Conservation (phyloP, 306 rosid species). For the Dalbergia oliveri region DNA sequence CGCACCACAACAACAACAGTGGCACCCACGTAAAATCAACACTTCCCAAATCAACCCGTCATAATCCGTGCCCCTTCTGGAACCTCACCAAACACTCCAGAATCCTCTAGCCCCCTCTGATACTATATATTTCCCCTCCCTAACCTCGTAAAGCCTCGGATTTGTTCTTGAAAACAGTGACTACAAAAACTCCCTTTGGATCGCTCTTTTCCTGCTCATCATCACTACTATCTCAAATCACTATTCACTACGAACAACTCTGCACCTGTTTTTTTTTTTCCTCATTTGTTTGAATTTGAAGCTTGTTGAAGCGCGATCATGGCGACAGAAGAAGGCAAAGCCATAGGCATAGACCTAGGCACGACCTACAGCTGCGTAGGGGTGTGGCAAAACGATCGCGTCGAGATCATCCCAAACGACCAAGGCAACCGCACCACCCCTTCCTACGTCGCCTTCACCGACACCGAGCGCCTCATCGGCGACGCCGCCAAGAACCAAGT, state of each 20-base stretch:
- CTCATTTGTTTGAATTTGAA: background rate
- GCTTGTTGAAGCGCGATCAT: background rate
- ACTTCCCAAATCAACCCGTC: background rate
- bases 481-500: slow-evolving; percentile 93
- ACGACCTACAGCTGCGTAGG: slow-evolving; percentile 95
- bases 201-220: background rate
- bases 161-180: background rate
- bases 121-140: background rate
- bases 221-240: background rate
- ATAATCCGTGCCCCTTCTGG: slow-evolving; percentile 14
- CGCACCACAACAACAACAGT: background rate
- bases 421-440: slow-evolving; percentile 95
- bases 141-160: slow-evolving; percentile 31
- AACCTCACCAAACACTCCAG: slow-evolving; percentile 49
- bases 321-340: slow-evolving; percentile 84
- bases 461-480: slow-evolving; percentile 82
- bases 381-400: slow-evolving; percentile 84
- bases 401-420: slow-evolving; percentile 85
- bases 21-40: slow-evolving; percentile 8
- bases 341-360: slow-evolving; percentile 90
- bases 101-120: slow-evolving; percentile 45
- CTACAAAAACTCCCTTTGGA: slow-evolving; percentile 1
- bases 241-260: background rate
- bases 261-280: background rate
- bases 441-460: slow-evolving; percentile 90